These are phyloP conservation scores for Ministeria vibrans DNA, from an alignment of 78 protist species.

Conservation along the genomic window DNA sequence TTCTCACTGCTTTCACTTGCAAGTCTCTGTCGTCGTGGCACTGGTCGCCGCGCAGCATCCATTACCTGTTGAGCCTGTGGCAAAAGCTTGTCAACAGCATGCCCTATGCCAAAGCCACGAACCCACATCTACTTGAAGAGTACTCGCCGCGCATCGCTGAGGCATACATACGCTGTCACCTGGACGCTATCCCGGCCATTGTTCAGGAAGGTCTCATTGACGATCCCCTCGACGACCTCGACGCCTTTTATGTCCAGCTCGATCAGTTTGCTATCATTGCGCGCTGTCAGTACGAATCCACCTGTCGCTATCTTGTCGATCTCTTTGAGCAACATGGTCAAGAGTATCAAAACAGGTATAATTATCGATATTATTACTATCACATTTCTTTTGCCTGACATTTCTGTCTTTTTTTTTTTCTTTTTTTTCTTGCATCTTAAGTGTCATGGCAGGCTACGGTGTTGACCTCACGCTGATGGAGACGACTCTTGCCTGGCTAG, in stretches of 20 bases:
- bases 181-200: background rate
- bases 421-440: too few relatives aligned
- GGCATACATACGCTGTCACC: slow-evolving; percentile 23
- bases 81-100: slow-evolving; percentile 23
- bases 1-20: slow-evolving; percentile 15
- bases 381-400: too few relatives aligned
- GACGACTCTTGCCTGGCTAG: slow-evolving; percentile 35
- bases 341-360: slow-evolving; percentile 3
- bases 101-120: slow-evolving; percentile 14
- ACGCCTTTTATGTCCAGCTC: slow-evolving; percentile 19
- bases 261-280: slow-evolving; percentile 20
- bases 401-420: too few relatives aligned
- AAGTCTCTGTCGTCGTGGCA: slow-evolving; percentile 20
- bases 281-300: slow-evolving; percentile 11
- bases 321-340: slow-evolving; percentile 4
- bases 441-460: background rate
- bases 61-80: slow-evolving; percentile 45
- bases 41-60: slow-evolving; percentile 22
- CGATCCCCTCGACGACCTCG: slow-evolving; percentile 16
- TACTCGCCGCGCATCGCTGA: slow-evolving; percentile 18
- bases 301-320: background rate
- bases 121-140: slow-evolving; percentile 12
- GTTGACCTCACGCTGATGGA: background rate
- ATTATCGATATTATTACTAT: background rate
- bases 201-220: background rate